Evolutionary conservation across 768 basidiomycete species (phyloP), one percentile per base, ranked within the genome.

Genomic region (Phanerochaete carnosa): DNA sequence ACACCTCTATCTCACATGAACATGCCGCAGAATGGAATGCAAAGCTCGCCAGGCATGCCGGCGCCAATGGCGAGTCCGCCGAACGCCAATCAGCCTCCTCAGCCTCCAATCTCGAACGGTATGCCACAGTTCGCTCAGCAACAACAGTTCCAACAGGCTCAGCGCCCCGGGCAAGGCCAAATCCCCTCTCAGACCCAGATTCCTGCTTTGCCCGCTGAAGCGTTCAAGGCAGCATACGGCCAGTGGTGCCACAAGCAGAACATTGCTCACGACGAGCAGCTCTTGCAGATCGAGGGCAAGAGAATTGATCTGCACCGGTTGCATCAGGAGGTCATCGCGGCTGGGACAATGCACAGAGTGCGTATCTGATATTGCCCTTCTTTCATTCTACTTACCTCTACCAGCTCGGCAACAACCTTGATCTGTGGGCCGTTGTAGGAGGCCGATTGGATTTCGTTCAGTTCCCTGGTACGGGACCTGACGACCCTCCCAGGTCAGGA

Each of bases 401-500:
- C 9, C 30, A 55, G 56, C 6, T 32, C n/a, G 30, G 22, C 32
- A 22, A 47, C 59, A 65, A 59, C 57, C 29, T 8, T 50, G 87
- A 89, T 33, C 62, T 77, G 60, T 91, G 89, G 90, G 66, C 80
- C 16, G 74, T 87, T 47, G 82, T 92, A 58, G 90, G 82, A 19
- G 89, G 81, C n/a, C 80, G 79, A 25, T 76, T 92, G 72, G 86
- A 84, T 19, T 83, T 86, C 65, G 79, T 86, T 2, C 79, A 85
- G 56, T 88, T 90, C 64, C 85, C 85, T 2, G 86, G 79, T 3
- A 26, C n/a, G 22, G 39, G 39, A 4, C 33, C 33, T 1, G 54
- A 39, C 15, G 85, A 89, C 62, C 87, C 89, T 12, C 77, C 83
- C 4, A 85, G 82, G 65, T 79, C 80, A 28, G 86, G 85, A 3